phyloP scores from a whole-genome alignment of 2,329 filamentous ascomycete genomes.

The Tolypocladium inflatum region DNA sequence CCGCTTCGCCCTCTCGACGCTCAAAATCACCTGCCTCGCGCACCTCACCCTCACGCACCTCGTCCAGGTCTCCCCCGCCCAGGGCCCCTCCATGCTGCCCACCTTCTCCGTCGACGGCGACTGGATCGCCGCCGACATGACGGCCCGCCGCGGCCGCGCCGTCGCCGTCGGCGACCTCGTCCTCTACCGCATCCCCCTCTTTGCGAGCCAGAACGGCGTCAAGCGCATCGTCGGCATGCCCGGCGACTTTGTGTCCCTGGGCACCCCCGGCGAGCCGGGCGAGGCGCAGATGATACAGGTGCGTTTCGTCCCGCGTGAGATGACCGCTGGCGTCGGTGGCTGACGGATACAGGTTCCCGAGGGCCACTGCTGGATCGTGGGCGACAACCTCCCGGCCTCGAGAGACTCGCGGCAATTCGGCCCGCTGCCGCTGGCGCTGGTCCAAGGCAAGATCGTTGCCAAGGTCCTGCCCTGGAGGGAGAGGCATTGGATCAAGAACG shows the following conservation, averaged over 20 bases:
- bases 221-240: constrained; percentile 75
- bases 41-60: constrained; percentile 47
- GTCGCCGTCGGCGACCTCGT: constrained; percentile 75
- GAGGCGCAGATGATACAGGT: constrained; percentile 57
- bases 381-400: constrained; percentile 79
- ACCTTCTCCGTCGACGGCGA: constrained; percentile 63
- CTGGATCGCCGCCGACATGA: constrained; percentile 57
- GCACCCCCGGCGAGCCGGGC: constrained; percentile 44
- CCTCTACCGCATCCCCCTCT: constrained; percentile 64
- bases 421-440: constrained; percentile 73
- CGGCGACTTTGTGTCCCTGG: constrained; percentile 63
- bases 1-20: constrained; percentile 22
- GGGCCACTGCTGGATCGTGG: constrained; percentile 85
- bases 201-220: constrained; percentile 49
- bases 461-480: constrained; percentile 44
- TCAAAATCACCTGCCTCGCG: constrained; percentile 30
- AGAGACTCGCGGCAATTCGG: constrained; percentile 82
- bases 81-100: constrained; percentile 82
- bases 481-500: constrained; percentile 39
- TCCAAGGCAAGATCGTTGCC: constrained; percentile 73
- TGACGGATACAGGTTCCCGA: constrained; percentile 58
- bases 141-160: constrained; percentile 57
- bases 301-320: constrained; percentile 2
- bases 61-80: constrained; percentile 47
- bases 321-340: too few species aligned